Conservation (phyloP, 225 moss, liverwort and hornwort genomes). For the Bryoerythrophyllum caledonicum region DNA sequence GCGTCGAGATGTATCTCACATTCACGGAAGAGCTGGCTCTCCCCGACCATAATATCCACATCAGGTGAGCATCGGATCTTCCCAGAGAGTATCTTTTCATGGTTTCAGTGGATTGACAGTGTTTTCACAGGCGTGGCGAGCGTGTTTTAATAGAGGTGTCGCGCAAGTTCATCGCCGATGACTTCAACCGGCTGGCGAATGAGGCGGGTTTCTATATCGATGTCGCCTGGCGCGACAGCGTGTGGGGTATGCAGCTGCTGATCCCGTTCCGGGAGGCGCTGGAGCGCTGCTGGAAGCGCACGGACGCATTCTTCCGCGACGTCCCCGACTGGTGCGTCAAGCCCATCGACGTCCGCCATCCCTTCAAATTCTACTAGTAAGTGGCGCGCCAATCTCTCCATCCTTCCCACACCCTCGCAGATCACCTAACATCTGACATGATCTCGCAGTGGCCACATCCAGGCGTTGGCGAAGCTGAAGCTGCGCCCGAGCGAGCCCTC, state of each 20-base stretch:
- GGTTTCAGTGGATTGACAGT: too few species aligned
- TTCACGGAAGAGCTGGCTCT: conserved; percentile 57
- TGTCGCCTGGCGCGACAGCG: conserved; percentile 69
- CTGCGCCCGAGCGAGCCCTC: conserved; percentile 36
- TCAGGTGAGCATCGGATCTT: too few species aligned
- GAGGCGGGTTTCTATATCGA: conserved; percentile 63
- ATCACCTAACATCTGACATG: not conserved
- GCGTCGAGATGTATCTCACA: conserved; percentile 76
- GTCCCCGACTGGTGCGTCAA: conserved; percentile 72
- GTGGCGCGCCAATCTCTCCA: conserved; percentile 8
- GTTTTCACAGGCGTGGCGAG: conserved; percentile 70
- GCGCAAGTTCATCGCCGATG: conserved; percentile 67
- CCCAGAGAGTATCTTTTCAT: too few species aligned
- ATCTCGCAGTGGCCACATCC: conserved; percentile 64
- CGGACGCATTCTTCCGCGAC: conserved; percentile 62
- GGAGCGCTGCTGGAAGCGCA: conserved; percentile 65
- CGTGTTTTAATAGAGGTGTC: conserved; percentile 77
- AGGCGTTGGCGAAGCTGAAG: conserved; percentile 77
- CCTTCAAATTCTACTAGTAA: conserved; percentile 90
- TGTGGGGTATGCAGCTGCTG: conserved; percentile 77
- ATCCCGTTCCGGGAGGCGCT: conserved; percentile 61
- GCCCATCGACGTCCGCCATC: conserved; percentile 86
- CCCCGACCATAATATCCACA: conserved; percentile 35
- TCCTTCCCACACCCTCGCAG: not conserved
- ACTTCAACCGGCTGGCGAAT: conserved; percentile 68